Evolutionary conservation across 441 rosid genomes (phyloP), one percentile per base, ranked within the genome.

Genomic region (Erodium trifolium): DNA sequence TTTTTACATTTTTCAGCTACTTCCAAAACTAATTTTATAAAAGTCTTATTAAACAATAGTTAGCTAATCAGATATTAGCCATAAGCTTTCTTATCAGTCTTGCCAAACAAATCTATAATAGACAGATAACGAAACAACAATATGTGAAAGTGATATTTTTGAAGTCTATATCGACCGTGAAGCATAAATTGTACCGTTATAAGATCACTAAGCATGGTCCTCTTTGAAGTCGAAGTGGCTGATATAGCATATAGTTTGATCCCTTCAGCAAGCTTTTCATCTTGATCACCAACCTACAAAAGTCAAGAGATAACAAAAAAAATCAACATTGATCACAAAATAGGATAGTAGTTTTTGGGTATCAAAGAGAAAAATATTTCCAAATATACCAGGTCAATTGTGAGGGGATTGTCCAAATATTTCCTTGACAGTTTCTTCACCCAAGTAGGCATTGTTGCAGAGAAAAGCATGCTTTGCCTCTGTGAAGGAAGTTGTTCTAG

Each of bases 361-460:
- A 53, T 53, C 18, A 34, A 34, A 34, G 60, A 53, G 18, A 7
- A 53, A 53, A 41, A 34, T 23, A 23, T 23, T 23, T 23, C 27
- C 37, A 34, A 34, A 34, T 10, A 66, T 82, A 91, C 99, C 97
- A 93, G 72, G 84, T 93, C 99, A 43, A 93, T 89, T 55, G 87
- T 93, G 77, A 93, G 83, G 51, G 99, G 97, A 77, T 88, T 87
- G 69, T 91, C 85, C 84, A 93, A 81, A 79, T 91, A 79, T 78
- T 91, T 93, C 79, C 99, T 82, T 0, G 99, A 87, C 79, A 93
- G 75, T 78, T 91, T 93, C 82, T 87, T 91, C 66, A 93, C 92
- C 99, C 99, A 93, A 69, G 83, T 63, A 74, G 99, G 99, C 97
- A 93, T 93, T 65, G 99, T 93, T 67, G 99, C 99, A 27, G 99